Conservation (phyloP, 106 monocot genomes). For the Iris macrosiphon region DNA sequence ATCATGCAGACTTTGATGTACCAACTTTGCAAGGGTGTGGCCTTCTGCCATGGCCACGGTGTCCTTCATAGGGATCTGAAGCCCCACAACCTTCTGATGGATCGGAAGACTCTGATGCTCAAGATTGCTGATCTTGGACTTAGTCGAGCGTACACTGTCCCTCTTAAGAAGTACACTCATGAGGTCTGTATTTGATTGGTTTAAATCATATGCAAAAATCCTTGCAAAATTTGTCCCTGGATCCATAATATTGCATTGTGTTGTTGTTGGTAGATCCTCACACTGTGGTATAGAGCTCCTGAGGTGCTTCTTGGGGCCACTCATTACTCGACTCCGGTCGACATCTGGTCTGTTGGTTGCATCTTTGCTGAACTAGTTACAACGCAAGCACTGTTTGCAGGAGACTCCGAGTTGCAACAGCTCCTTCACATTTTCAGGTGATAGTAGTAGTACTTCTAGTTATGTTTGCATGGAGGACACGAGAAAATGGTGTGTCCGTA, state of each 20-base stretch:
- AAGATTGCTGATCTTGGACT: slow-evolving; percentile 96
- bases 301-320: slow-evolving; percentile 25
- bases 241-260: neutral
- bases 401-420: slow-evolving; percentile 92
- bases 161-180: slow-evolving; percentile 95
- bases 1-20: slow-evolving; percentile 74
- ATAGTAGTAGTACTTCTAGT: too few species aligned
- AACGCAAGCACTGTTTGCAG: slow-evolving; percentile 75
- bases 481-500: too few species aligned
- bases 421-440: slow-evolving; percentile 19
- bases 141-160: slow-evolving; percentile 75
- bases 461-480: too few species aligned
- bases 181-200: slow-evolving; percentile 33
- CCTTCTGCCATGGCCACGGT: slow-evolving; percentile 88
- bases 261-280: slow-evolving; percentile 10
- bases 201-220: neutral
- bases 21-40: slow-evolving; percentile 91
- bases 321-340: slow-evolving; percentile 11
- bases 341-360: slow-evolving; percentile 21
- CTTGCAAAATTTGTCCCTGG: neutral
- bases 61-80: slow-evolving; percentile 95
- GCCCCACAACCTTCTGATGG: slow-evolving; percentile 95
- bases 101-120: slow-evolving; percentile 80
- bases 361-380: slow-evolving; percentile 44
- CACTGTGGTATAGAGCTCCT: slow-evolving; percentile 18